These are phyloP conservation scores for Debaryomycetaceae sp. DNA, from an alignment of 1,139 yeast genomes.

Conservation along the genomic window DNA sequence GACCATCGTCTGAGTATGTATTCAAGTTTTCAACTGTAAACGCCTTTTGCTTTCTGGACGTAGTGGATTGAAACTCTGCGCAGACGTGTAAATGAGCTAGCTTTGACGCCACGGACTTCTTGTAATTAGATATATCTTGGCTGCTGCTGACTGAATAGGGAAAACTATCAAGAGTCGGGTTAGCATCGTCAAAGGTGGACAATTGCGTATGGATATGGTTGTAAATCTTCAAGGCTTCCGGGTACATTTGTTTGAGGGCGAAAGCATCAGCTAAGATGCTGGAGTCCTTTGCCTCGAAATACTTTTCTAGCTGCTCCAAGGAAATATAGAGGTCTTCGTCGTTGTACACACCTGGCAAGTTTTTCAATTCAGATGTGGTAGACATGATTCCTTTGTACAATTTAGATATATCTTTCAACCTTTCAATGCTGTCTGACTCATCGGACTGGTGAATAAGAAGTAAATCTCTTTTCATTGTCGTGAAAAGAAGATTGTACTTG, in stretches of 20 bases:
- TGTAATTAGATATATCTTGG: constrained; percentile 28
- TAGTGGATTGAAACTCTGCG: constrained; percentile 43
- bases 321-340: constrained; percentile 66
- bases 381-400: constrained; percentile 47
- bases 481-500: constrained; percentile 61
- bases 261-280: constrained; percentile 49
- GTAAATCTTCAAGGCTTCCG: constrained; percentile 55
- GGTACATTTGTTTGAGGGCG: constrained; percentile 39
- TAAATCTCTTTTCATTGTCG: constrained; percentile 71
- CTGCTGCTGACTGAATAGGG: constrained; percentile 39
- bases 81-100: constrained; percentile 46
- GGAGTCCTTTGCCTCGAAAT: constrained; percentile 42
- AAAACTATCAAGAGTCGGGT: constrained; percentile 18
- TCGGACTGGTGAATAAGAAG: constrained; percentile 39
- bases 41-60: constrained; percentile 6
- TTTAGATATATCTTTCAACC: constrained; percentile 45
- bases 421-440: constrained; percentile 21
- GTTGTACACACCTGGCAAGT: constrained; percentile 87
- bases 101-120: constrained; percentile 21
- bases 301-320: constrained; percentile 48
- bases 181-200: constrained; percentile 7
- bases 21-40: constrained; percentile 49
- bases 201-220: constrained; percentile 27
- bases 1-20: constrained; percentile 37
- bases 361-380: constrained; percentile 57